phyloP scores from a whole-genome alignment of 2,329 filamentous ascomycete genomes.

The Aschersonia sp. region DNA sequence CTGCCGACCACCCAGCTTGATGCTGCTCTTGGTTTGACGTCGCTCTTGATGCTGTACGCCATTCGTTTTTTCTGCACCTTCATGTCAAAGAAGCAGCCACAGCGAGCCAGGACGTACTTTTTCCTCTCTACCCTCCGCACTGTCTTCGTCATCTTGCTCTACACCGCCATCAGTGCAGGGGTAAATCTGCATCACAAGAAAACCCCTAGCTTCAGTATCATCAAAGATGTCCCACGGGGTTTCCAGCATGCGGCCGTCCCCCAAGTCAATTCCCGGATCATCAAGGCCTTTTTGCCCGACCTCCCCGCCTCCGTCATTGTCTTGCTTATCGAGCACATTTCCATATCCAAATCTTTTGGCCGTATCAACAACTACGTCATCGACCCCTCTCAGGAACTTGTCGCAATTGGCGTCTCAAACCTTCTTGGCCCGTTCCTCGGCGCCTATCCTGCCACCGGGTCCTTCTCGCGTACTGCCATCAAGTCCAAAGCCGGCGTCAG shows the following conservation, averaged over 20 bases:
- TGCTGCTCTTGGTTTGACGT: conserved; percentile 59
- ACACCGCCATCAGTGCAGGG: conserved; percentile 62
- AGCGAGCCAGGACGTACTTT: conserved; percentile 56
- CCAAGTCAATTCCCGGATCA: conserved; percentile 41
- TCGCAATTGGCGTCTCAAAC: conserved; percentile 64
- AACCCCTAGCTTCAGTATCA: conserved; percentile 47
- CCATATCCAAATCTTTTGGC: conserved; percentile 71
- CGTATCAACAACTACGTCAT: conserved; percentile 71
- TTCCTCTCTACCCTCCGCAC: conserved; percentile 67
- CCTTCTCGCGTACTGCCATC: conserved; percentile 83
- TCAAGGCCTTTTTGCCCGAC: conserved; percentile 48
- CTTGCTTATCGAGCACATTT: conserved; percentile 66
- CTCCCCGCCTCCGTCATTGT: conserved; percentile 65
- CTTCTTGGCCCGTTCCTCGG: conserved; percentile 66
- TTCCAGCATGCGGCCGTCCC: conserved; percentile 60
- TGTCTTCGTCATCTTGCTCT: conserved; percentile 67
- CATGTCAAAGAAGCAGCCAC: conserved; percentile 52
- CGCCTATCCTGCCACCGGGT: conserved; percentile 75
- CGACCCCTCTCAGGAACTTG: conserved; percentile 64
- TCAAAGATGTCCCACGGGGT: conserved; percentile 57
- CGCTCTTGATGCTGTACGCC: conserved; percentile 52
- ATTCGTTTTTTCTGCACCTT: conserved; percentile 48
- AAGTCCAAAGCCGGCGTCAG: conserved; percentile 88
- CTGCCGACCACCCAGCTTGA: conserved; percentile 42
- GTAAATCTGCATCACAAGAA: conserved; percentile 45